A percentile compares a stretch with the other conserved stretches of the same genome.
phyloP scores from a whole-genome alignment of 2,329 filamentous ascomycete genomes.

The Stagonosporopsis chrysanthemi region DNA sequence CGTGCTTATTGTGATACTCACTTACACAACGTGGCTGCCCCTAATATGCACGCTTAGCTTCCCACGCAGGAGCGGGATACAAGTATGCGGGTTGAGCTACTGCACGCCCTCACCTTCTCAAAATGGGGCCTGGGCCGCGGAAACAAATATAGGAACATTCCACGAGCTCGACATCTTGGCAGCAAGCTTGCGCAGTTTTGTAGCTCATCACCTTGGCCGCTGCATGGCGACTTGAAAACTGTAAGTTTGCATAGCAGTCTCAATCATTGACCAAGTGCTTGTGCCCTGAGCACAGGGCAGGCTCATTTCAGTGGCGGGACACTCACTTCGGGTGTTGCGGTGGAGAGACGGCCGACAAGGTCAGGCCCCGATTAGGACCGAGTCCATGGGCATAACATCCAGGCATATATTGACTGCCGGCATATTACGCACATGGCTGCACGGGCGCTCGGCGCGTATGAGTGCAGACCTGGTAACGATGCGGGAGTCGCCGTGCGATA shows the following conservation, averaged over 20 bases:
- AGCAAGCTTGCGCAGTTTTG: background rate
- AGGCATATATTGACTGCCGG: slow-evolving; percentile 16
- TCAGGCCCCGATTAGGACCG: slow-evolving; percentile 1
- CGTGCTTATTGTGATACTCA: slow-evolving; percentile 2
- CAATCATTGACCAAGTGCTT: background rate
- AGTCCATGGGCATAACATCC: slow-evolving; percentile 1
- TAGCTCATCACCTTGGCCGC: background rate
- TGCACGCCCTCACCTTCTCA: slow-evolving; percentile 15
- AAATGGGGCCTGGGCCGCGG: slow-evolving; percentile 13
- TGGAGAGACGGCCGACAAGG: background rate
- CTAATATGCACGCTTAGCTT: slow-evolving; percentile 4
- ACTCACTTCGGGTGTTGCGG: background rate
- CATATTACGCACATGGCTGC: slow-evolving; percentile 20
- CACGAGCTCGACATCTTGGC: slow-evolving; percentile 1
- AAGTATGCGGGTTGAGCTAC: slow-evolving; percentile 15
- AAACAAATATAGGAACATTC: background rate
- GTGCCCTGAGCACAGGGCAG: slow-evolving; percentile 2
- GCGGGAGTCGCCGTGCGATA: slow-evolving; percentile 8
- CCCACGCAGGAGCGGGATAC: slow-evolving; percentile 5
- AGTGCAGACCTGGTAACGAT: slow-evolving; percentile 11
- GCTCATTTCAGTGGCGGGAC: background rate
- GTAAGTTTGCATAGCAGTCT: background rate
- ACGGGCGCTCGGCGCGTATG: slow-evolving; percentile 5
- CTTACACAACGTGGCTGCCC: slow-evolving; percentile 5
- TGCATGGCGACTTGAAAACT: background rate